Evolutionary conservation across 805 yeast species (phyloP).

Genomic region (Suhomyces pyralidae): DNA sequence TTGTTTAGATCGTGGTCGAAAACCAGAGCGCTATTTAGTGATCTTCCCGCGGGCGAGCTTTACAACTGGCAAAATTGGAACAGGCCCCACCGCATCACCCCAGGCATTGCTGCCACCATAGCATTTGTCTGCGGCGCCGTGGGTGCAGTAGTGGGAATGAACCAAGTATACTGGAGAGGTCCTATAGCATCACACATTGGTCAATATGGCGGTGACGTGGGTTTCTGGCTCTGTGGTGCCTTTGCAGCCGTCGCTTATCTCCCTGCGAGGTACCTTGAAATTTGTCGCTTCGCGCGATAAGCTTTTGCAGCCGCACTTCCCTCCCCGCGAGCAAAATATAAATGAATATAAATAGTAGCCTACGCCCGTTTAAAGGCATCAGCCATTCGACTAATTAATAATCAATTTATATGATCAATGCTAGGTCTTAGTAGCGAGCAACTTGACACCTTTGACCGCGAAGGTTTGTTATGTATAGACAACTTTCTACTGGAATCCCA

Average conservation of each 20-base stretch:
- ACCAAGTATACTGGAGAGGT: slow-evolving; percentile 18
- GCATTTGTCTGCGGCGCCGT: slow-evolving; percentile 16
- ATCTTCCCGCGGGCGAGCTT: slow-evolving; percentile 5
- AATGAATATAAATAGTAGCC: not conserved
- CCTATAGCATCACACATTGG: slow-evolving; percentile 16
- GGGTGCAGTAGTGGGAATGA: slow-evolving; percentile 22
- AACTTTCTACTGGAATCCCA: slow-evolving; percentile 48
- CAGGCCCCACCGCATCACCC: slow-evolving; percentile 19
- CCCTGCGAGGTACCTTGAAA: slow-evolving; percentile 12
- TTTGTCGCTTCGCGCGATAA: slow-evolving; percentile 17
- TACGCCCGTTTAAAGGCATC: not conserved
- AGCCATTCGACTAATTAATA: not conserved
- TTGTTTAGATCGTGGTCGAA: slow-evolving; percentile 49
- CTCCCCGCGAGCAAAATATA: too few species aligned
- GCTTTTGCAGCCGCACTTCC: not conserved
- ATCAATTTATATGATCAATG: not conserved
- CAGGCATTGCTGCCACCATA: slow-evolving; percentile 14
- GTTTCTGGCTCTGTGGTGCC: slow-evolving; percentile 19
- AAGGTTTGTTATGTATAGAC: slow-evolving; percentile 63
- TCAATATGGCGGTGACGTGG: slow-evolving; percentile 18
- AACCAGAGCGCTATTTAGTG: slow-evolving; percentile 6
- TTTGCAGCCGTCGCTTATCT: slow-evolving; percentile 17
- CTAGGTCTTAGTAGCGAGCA: slow-evolving; percentile 45
- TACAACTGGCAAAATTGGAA: slow-evolving; percentile 35
- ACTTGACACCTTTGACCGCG: slow-evolving; percentile 43